These are phyloP conservation scores for Botrytis medusae DNA, from an alignment of 2,329 filamentous ascomycete species.

Conservation along the genomic window DNA sequence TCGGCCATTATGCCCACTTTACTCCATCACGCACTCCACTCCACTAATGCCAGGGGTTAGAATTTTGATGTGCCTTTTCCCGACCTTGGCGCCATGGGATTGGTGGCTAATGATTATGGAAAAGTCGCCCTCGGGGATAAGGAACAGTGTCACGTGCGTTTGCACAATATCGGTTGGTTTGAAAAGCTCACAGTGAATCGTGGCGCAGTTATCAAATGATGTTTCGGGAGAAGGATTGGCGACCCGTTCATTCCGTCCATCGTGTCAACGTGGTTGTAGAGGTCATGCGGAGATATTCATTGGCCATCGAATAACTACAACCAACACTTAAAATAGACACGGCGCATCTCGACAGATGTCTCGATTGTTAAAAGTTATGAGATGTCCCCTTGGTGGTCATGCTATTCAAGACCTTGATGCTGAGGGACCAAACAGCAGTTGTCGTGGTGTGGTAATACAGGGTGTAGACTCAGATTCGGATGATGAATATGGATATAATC, in stretches of 20 bases:
- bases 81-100: background rate
- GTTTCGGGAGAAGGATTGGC: background rate
- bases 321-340: background rate
- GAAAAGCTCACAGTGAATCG: background rate
- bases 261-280: background rate
- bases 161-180: background rate
- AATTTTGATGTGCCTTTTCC: background rate
- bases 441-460: background rate
- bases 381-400: background rate
- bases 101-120: background rate
- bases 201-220: background rate
- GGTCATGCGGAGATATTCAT: background rate
- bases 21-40: background rate
- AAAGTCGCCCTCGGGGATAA: background rate
- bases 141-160: background rate
- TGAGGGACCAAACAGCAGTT: background rate
- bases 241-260: background rate
- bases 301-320: background rate
- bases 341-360: background rate
- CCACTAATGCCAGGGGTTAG: background rate
- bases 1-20: background rate
- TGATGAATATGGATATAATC: background rate
- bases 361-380: background rate
- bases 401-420: background rate
- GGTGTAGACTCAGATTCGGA: background rate